phyloP scores from a whole-genome alignment of 129 eudicot species.

The Flaveria trinervia region DNA sequence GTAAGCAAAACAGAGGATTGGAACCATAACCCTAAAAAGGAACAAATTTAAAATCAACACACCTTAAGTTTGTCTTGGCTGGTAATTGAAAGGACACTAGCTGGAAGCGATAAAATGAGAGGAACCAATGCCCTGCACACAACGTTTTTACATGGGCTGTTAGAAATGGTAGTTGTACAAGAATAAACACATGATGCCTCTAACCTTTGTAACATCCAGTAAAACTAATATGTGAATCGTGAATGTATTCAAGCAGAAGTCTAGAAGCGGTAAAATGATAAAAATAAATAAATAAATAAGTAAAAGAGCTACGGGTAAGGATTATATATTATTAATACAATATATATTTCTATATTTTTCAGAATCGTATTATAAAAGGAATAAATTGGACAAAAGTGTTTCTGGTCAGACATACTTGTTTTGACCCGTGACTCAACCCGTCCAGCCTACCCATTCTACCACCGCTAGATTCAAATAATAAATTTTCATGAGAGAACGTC shows the following conservation, averaged over 20 bases:
- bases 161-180: background rate
- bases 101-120: slow-evolving; percentile 71
- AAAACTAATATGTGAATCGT: slow-evolving; percentile 2
- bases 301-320: background rate
- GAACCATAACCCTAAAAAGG: background rate
- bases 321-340: background rate
- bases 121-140: slow-evolving; percentile 71
- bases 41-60: slow-evolving; percentile 11
- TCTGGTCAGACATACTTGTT: background rate
- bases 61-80: slow-evolving; percentile 74
- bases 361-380: background rate
- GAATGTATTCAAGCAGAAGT: slow-evolving; percentile 4
- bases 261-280: background rate
- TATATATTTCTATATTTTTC: background rate
- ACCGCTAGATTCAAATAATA: background rate
- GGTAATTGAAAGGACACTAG: slow-evolving; percentile 70
- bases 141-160: background rate
- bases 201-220: background rate
- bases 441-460: background rate
- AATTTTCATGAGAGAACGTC: no score
- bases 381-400: background rate
- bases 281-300: background rate
- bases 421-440: background rate
- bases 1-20: background rate
- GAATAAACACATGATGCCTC: background rate